Evolutionary conservation across 1,284 basidiomycete species (phyloP), one percentile per base, ranked within the genome.

Genomic region (Stygiomarasmius scandens): DNA sequence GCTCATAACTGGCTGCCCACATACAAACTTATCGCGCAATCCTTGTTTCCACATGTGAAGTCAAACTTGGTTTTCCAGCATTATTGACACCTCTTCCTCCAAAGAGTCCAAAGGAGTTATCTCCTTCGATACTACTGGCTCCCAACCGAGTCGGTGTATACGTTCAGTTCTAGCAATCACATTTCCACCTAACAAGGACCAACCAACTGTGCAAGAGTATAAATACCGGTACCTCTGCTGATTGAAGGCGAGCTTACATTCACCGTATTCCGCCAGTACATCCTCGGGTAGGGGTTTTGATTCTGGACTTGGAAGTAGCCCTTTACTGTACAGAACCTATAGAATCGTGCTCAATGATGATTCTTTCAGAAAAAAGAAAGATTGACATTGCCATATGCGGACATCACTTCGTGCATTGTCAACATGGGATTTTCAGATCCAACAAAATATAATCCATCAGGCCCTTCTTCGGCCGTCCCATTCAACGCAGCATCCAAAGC

Each of bases 91-190:
- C 47, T 73, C 66, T 6, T 63, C 70, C 0, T 69, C 67, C 2
- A 79, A 55, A n/a, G 65, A 69, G 2, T 75, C 71, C 47, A 75
- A 38, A 45, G 77, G 58, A 1, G 71, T 57, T 19, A 63, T 48
- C 51, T 70, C 73, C 45, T 62, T 66, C 12, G 71, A 70, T 56
- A 75, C 70, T 2, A 62, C 67, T 1, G 76, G 66, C 41, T 71
- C 68, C 76, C 78, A 78, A 25, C 77, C 76, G 5, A 78, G 63
- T 25, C 64, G 71, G 45, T 67, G 66, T 45, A 79, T 65, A 2
- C 72, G 69, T 16, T 73, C 66, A 0, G 74, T 59, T n/a, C 65
- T 68, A 5, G 66, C 69, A 41, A 69, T 69, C 16, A 67, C 64
- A 58, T 75, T 80, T 2, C 73, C 71, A 8, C 74, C 77, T 14